Evolutionary conservation across 2,329 filamentous ascomycete species (phyloP).

Genomic region (Byssothecium circinans): DNA sequence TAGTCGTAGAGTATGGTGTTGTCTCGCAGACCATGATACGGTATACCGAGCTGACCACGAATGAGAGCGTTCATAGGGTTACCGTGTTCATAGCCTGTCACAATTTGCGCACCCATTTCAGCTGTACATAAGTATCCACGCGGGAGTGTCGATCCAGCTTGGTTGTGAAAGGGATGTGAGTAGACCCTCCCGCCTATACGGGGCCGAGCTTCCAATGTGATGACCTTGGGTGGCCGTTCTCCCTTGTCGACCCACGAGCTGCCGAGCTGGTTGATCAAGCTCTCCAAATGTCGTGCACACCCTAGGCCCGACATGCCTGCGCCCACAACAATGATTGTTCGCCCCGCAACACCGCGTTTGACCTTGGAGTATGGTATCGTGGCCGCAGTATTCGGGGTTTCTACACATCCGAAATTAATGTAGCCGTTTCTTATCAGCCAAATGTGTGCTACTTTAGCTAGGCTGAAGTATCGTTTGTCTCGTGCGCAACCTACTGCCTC

Average conservation of each 20-base stretch:
- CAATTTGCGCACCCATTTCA: conserved; percentile 97
- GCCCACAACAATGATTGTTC: conserved; percentile 82
- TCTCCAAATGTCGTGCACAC: conserved; percentile 87
- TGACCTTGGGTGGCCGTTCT: conserved; percentile 70
- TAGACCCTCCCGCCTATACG: conserved; percentile 92
- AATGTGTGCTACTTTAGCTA: conserved; percentile 85
- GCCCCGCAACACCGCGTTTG: conserved; percentile 55
- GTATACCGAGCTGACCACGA: conserved; percentile 83
- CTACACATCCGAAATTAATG: conserved; percentile 93
- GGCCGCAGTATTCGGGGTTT: conserved; percentile 58
- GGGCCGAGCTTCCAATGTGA: conserved; percentile 83
- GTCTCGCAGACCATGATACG: conserved; percentile 78
- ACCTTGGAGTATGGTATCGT: conserved; percentile 40
- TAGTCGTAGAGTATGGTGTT: conserved; percentile 88
- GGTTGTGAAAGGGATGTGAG: conserved; percentile 70
- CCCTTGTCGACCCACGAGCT: conserved; percentile 65
- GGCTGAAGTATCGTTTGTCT: conserved; percentile 84
- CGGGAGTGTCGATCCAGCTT: conserved; percentile 57
- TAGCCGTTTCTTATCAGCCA: conserved; percentile 91
- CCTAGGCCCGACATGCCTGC: conserved; percentile 93
- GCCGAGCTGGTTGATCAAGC: conserved; percentile 78
- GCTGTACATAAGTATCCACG: conserved; percentile 70
- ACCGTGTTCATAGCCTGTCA: conserved; percentile 93
- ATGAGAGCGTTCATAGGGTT: conserved; percentile 92
- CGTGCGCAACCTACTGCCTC: conserved; percentile 90